Conservation (phyloP, 805 yeast species). For the Kodamaea hsintzibuensis region DNA sequence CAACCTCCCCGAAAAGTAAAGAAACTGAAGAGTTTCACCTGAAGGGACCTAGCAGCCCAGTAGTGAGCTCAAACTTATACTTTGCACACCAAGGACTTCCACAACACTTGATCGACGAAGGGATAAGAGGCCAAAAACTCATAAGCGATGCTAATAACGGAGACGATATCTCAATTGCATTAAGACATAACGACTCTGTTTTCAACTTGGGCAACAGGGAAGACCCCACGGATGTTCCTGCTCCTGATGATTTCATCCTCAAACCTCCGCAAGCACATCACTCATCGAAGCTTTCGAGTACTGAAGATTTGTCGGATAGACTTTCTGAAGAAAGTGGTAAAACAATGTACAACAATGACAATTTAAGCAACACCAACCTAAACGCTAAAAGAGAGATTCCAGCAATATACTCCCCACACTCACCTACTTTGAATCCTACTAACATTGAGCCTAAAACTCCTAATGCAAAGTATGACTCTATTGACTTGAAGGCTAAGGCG, state of each 20-base stretch:
- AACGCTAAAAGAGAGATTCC: not conserved
- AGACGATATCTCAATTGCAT: conserved; percentile 30
- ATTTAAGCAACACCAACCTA: not conserved
- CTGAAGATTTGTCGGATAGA: not conserved
- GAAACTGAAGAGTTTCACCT: not conserved
- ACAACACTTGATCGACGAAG: conserved; percentile 40
- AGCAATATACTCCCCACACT: not conserved
- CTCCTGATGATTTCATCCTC: conserved; percentile 11
- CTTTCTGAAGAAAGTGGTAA: not conserved
- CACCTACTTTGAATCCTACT: not conserved
- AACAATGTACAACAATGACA: not conserved
- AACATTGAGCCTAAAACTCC: conserved; percentile 8
- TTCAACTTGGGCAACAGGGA: conserved; percentile 4
- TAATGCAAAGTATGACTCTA: not conserved
- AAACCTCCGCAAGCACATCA: conserved; percentile 23
- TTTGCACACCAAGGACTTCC: conserved; percentile 62
- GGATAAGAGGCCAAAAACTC: conserved; percentile 11
- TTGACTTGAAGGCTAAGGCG: not conserved
- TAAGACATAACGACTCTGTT: conserved; percentile 37
- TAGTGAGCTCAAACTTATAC: conserved; percentile 45
- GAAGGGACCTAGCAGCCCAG: conserved; percentile 20
- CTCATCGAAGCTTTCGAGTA: conserved; percentile 5
- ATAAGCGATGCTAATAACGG: conserved; percentile 22
- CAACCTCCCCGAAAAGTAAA: not conserved
- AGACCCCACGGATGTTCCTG: conserved; percentile 1